phyloP scores from a whole-genome alignment of 768 basidiomycete species.

The Boletus barrowsii region DNA sequence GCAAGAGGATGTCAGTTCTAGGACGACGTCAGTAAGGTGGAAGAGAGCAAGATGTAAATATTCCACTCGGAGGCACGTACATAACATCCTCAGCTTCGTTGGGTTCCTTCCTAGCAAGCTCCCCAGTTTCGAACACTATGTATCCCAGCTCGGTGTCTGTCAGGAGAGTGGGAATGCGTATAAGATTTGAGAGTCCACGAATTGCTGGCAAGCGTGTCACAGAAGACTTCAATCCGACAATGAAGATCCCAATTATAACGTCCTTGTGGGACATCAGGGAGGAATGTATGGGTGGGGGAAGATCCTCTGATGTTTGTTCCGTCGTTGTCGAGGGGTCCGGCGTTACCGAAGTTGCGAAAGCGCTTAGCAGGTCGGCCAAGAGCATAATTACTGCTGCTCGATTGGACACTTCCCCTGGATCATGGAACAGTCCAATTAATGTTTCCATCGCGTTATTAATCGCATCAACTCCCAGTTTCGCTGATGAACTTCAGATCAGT shows the following conservation, averaged over 20 bases:
- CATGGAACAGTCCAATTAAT: constrained; percentile 71
- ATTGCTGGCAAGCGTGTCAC: constrained; percentile 59
- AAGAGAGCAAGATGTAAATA: background rate
- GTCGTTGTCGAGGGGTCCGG: background rate
- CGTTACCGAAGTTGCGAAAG: constrained; percentile 23
- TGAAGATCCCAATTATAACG: constrained; percentile 63
- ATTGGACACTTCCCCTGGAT: constrained; percentile 64
- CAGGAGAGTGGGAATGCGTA: constrained; percentile 62
- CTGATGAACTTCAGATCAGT: constrained; percentile 37
- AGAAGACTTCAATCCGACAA: constrained; percentile 52
- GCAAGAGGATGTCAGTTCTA: constrained; percentile 58
- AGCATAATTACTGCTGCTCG: constrained; percentile 65
- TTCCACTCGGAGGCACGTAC: constrained; percentile 27
- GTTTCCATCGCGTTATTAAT: constrained; percentile 69
- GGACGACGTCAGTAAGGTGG: background rate
- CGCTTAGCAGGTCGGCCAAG: constrained; percentile 61
- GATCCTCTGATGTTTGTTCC: constrained; percentile 29
- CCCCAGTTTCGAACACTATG: constrained; percentile 72
- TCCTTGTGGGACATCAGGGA: constrained; percentile 66
- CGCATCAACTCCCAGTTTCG: constrained; percentile 64
- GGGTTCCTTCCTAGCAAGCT: constrained; percentile 50
- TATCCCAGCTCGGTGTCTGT: constrained; percentile 74
- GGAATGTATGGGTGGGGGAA: constrained; percentile 25
- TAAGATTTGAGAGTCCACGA: constrained; percentile 60
- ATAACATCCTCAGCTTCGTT: constrained; percentile 55